A percentile compares a stretch with the other conserved stretches of the same genome.
Conservation (phyloP, 2,329 filamentous ascomycete genomes). For the Rhexocercosporidium sp. region DNA sequence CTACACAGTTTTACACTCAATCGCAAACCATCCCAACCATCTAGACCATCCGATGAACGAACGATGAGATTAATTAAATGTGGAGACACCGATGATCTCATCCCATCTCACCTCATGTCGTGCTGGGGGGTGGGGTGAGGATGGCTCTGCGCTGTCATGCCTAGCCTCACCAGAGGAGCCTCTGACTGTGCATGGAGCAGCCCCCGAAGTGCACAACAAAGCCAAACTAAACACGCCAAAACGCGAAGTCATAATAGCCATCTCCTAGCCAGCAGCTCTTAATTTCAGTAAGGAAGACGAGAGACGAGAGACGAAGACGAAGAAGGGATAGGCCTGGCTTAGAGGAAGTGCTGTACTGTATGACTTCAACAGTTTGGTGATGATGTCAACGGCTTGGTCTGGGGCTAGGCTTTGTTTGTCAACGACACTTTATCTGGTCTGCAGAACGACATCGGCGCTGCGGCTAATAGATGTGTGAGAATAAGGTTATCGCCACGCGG, state of each 20-base stretch:
- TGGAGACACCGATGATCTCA: conserved; percentile 11
- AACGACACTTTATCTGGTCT: not conserved
- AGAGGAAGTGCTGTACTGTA: not conserved
- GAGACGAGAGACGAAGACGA: too few species aligned
- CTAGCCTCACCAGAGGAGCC: not conserved
- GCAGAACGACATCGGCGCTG: not conserved
- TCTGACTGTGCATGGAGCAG: conserved; percentile 11
- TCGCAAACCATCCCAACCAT: not conserved
- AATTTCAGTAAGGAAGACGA: too few species aligned
- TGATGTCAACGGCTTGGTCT: conserved; percentile 4
- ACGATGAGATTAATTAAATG: not conserved
- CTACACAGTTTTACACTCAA: not conserved
- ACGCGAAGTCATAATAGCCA: too few species aligned
- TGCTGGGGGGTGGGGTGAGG: too few species aligned
- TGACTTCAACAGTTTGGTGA: not conserved
- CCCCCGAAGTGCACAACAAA: too few species aligned
- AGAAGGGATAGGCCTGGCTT: too few species aligned
- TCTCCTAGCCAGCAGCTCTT: too few species aligned
- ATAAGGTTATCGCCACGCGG: conserved; percentile 12
- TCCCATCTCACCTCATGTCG: not conserved
- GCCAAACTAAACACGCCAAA: too few species aligned
- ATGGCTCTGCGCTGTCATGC: not conserved
- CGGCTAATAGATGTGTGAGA: not conserved
- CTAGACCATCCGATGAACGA: not conserved
- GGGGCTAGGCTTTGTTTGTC: not conserved